phyloP scores from a whole-genome alignment of 257 asterid species.

The Vinca minor region DNA sequence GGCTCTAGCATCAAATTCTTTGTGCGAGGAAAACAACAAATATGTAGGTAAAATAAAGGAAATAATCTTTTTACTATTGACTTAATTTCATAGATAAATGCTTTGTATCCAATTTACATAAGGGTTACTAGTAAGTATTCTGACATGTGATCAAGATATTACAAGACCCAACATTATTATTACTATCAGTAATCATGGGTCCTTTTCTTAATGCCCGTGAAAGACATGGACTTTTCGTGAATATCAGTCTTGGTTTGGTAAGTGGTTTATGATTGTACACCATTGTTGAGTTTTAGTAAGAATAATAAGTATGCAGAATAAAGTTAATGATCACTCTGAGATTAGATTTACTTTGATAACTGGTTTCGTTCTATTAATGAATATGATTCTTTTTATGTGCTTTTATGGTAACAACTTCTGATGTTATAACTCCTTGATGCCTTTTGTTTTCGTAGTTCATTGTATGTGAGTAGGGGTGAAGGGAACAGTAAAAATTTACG shows the following conservation, averaged over 20 bases:
- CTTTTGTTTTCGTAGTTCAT: not conserved
- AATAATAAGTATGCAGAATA: not conserved
- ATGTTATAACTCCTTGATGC: not conserved
- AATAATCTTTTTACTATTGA: not conserved
- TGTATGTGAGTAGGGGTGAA: not conserved
- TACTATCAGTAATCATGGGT: not conserved
- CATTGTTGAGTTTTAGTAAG: not conserved
- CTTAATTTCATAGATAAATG: not conserved
- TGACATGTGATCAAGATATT: not conserved
- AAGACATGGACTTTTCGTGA: not conserved
- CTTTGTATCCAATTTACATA: not conserved
- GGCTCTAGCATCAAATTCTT: not conserved
- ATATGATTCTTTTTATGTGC: not conserved
- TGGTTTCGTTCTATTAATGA: not conserved
- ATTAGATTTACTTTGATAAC: not conserved
- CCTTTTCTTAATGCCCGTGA: not conserved
- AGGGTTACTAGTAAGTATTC: not conserved
- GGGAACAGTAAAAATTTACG: not conserved
- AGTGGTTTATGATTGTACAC: not conserved
- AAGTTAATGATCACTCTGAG: not conserved
- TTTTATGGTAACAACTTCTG: not conserved
- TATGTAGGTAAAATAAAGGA: not conserved
- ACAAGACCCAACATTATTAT: not conserved
- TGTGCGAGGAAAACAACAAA: not conserved
- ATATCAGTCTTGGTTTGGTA: not conserved